Evolutionary conservation across 2,329 filamentous ascomycete genomes (phyloP).

Genomic region (Fusarium proliferatum): DNA sequence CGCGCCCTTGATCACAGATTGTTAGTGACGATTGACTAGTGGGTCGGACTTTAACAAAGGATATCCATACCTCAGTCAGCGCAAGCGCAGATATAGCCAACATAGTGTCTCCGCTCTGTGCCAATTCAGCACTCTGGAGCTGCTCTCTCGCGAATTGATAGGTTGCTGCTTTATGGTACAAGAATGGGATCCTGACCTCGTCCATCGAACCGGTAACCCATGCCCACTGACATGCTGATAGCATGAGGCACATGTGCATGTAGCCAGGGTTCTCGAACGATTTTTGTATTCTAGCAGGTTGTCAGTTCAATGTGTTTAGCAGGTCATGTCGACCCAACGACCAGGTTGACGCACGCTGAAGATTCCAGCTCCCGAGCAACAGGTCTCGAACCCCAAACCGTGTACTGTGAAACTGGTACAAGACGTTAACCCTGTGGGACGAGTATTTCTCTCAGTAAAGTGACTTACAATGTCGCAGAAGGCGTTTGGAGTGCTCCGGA

Average conservation of each 20-base stretch:
- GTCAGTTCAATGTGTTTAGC: constrained; percentile 24
- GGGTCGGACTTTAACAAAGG: neutral
- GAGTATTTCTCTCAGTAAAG: neutral
- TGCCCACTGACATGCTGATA: constrained; percentile 59
- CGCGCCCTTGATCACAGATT: constrained; percentile 49
- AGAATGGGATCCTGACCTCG: constrained; percentile 57
- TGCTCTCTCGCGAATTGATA: constrained; percentile 60
- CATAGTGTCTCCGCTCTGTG: constrained; percentile 55
- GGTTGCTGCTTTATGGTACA: constrained; percentile 60
- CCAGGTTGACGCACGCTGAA: constrained; percentile 43
- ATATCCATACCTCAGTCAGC: constrained; percentile 54
- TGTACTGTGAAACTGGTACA: constrained; percentile 54
- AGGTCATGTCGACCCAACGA: neutral
- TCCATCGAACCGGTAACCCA: constrained; percentile 59
- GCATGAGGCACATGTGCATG: constrained; percentile 58
- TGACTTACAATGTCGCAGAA: constrained; percentile 46
- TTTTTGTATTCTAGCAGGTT: constrained; percentile 52
- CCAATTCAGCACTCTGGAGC: constrained; percentile 51
- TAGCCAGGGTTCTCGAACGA: constrained; percentile 58
- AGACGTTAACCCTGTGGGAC: constrained; percentile 21
- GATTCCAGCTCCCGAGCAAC: constrained; percentile 51
- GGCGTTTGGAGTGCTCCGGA: constrained; percentile 46
- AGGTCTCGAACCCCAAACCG: constrained; percentile 55
- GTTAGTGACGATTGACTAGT: constrained; percentile 14
- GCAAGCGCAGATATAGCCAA: constrained; percentile 58